Percentiles rank a stretch among this genome's conserved stretches.
phyloP scores from a whole-genome alignment of 495 filamentous ascomycete species.

The Cercophora samala region DNA sequence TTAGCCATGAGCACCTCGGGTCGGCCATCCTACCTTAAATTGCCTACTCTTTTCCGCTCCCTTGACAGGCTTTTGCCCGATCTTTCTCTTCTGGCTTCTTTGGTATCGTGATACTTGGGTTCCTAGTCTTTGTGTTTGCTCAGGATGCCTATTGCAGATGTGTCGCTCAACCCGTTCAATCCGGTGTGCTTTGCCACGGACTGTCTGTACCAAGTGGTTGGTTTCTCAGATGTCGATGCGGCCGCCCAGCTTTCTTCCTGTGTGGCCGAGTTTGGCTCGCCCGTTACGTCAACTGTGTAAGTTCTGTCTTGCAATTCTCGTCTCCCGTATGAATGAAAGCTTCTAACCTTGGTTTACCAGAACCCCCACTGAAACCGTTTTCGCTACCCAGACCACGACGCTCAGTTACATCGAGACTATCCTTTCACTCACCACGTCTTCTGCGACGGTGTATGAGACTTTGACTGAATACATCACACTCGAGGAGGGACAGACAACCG shows the following conservation, averaged over 20 bases:
- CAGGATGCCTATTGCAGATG: too few relatives aligned
- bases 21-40: too few relatives aligned
- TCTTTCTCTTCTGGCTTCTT: too few relatives aligned
- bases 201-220: too few relatives aligned
- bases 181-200: too few relatives aligned
- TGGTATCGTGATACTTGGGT: too few relatives aligned
- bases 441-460: neutral
- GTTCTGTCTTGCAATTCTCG: neutral
- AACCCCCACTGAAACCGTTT: neutral
- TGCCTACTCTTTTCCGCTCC: too few relatives aligned
- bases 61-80: too few relatives aligned
- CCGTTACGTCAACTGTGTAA: neutral
- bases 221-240: too few relatives aligned
- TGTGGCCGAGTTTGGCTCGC: constrained; percentile 1
- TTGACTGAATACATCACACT: neutral
- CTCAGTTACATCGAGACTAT: constrained; percentile 4
- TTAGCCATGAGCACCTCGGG: too few relatives aligned
- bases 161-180: too few relatives aligned
- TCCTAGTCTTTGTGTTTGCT: too few relatives aligned
- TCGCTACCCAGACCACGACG: neutral
- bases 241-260: neutral
- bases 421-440: neutral
- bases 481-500: neutral
- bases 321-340: neutral
- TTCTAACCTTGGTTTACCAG: neutral